Evolutionary conservation across 352 stramenopile species (phyloP).

Genomic region (Phytophthora cryptogea): DNA sequence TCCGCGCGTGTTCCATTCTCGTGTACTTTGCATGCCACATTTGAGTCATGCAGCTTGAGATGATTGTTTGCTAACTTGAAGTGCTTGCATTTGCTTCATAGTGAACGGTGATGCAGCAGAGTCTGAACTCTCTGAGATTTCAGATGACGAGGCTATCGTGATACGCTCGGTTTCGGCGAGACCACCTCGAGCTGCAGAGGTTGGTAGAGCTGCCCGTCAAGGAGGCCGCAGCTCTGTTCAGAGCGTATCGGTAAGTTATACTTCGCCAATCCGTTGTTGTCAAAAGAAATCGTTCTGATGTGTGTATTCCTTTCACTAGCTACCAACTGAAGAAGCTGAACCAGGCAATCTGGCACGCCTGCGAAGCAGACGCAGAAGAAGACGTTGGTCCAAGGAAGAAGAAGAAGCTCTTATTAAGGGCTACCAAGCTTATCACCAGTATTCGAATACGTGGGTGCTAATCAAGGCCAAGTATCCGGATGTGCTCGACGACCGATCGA

Average conservation of each 20-base stretch:
- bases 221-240: slow-evolving; percentile 13
- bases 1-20: slow-evolving; percentile 31
- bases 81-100: slow-evolving; percentile 5
- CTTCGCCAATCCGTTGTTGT: not conserved
- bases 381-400: slow-evolving; percentile 61
- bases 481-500: slow-evolving; percentile 54
- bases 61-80: slow-evolving; percentile 4
- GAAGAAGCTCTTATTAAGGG: slow-evolving; percentile 63
- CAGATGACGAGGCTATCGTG: slow-evolving; percentile 7
- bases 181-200: slow-evolving; percentile 18
- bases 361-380: slow-evolving; percentile 21
- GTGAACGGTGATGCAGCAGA: slow-evolving; percentile 21
- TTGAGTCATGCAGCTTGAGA: not conserved
- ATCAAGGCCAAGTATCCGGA: slow-evolving; percentile 67
- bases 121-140: slow-evolving; percentile 24
- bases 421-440: slow-evolving; percentile 49
- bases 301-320: not conserved
- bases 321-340: slow-evolving; percentile 9
- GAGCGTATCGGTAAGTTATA: slow-evolving; percentile 10
- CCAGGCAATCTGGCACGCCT: not conserved
- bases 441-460: slow-evolving; percentile 66
- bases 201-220: slow-evolving; percentile 15
- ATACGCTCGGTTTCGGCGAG: slow-evolving; percentile 10
- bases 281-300: not conserved
- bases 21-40: slow-evolving; percentile 13